Base-by-base conservation (phyloP, 352 stramenopile genomes). In the Phytopythium vexans region DNA sequence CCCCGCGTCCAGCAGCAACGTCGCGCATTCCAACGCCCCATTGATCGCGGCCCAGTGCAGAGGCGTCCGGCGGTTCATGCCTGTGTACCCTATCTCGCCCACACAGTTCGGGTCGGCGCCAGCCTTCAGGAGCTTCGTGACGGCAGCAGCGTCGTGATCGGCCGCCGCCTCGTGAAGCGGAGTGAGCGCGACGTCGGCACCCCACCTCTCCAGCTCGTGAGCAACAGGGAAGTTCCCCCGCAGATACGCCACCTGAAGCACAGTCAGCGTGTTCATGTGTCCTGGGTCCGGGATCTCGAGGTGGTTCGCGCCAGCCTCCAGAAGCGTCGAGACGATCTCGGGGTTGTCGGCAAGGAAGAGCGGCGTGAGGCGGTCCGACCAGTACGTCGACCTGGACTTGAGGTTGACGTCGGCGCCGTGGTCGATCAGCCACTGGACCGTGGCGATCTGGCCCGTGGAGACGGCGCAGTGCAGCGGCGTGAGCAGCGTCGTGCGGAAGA, bases 1-100 rank as follows among this genome's bases (percentile, higher is more conserved):
- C n/a, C 70, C 70, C 33, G 63, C 63, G 34, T 82, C 56, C 9
- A 90, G 60, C 34, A 92, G 57, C 50, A 81, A 41, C 10, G 63
- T 58, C 1, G 77, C 79, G 3, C 75, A 63, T 14, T 77, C 54
- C 2, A 67, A 43, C 2, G 70, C 49, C 7, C 82, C 82, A 32
- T 66, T 86, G 31, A 90, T 86, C 1, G 77, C 77, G 33, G 66
- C 79, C 79, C 79, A 90, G 44, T 92, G 82, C 33, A 92, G 56
- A 32, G 82, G 79, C 6, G 82, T 92, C 14, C 77, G 77, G 15
- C 75, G 77, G 54, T 88, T 68, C 49, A 92, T 64, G 6, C 81
- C 81, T 6, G 60, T 64, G 58, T 92, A 89, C 2, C 76, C 80
- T 11, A 86, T 74, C 35, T 92, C 82, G 4, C 82, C 82, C 11